Evolutionary conservation across 2,329 filamentous ascomycete species (phyloP), one percentile per base, ranked within the genome.

Genomic region (Colletotrichum simmondsii): DNA sequence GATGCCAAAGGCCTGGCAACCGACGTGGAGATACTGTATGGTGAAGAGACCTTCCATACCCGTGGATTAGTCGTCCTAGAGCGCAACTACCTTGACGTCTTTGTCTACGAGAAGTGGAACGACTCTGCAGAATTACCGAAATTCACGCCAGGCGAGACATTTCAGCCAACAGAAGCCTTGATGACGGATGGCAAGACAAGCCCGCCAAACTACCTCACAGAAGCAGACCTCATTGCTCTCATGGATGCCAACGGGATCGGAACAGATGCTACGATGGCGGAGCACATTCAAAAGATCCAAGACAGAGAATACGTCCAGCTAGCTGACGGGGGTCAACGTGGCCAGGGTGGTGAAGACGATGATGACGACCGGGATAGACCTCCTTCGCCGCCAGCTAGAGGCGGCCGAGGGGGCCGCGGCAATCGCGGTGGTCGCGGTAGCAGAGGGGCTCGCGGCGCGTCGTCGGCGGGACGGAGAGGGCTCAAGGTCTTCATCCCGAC

Each of bases 201-300:
- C 1, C 87, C 95, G 14, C 97, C 97, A 0, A 90, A 89, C 26
- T 98, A 97, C 80, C 87, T 99, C 35, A 98, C 97, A 0, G 97
- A 99, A 80, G 95, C 97, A 0, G 97, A 99, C 80, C 87, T 99
- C 30, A 98, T 99, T 79, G 93, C 93, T 3, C 89, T 99, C 12
- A 99, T 99, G 97, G 97, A 99, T 84, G 95, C 95, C 57, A 99
- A 99, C 80, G 97, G 97, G 2, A 99, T 99, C 75, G 97, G 97
- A 14, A 99, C 97, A 11, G 97, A 99, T 84, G 97, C 97, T 7
- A 99, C 97, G 1, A 99, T 99, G 97, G 97, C 97, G 0, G 97
- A 99, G 78, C 97, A 99, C 80, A 99, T 99, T 78, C 92, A 94
- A 72, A 99, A 96, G 83, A 97, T 99, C 77, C 95, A 98, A 82